A percentile compares a stretch with the other conserved stretches of the same genome.
These are phyloP conservation scores for Penicillium goetzii DNA, from an alignment of 495 filamentous ascomycete species.

Conservation along the genomic window DNA sequence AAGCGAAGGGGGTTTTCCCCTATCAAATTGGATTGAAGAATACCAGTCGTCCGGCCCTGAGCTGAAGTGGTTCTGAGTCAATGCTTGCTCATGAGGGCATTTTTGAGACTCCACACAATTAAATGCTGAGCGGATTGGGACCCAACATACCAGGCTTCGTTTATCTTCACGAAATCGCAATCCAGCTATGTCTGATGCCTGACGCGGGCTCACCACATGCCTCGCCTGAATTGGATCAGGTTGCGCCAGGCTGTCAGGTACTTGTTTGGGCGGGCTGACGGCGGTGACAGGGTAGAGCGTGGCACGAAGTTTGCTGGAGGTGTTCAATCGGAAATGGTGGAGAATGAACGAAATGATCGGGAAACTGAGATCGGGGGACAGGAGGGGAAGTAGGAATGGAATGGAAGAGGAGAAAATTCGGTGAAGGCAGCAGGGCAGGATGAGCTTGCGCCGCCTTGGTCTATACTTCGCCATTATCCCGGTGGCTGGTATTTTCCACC, in stretches of 20 bases:
- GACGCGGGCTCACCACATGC: constrained; percentile 27
- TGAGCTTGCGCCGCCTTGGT: constrained; percentile 10
- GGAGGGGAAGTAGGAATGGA: constrained; percentile 19
- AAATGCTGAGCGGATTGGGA: neutral
- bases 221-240: constrained; percentile 18
- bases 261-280: constrained; percentile 10
- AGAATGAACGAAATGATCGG: constrained; percentile 5
- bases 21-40: neutral
- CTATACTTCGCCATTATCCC: constrained; percentile 28
- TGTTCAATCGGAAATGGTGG: neutral
- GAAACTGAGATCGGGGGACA: constrained; percentile 1
- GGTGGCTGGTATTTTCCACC: constrained; percentile 36
- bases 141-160: constrained; percentile 12
- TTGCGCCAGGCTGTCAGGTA: constrained; percentile 11
- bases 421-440: constrained; percentile 5
- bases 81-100: constrained; percentile 11
- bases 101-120: constrained; percentile 4
- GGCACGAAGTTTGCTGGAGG: constrained; percentile 10
- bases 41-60: constrained; percentile 4
- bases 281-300: constrained; percentile 19
- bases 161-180: constrained; percentile 11
- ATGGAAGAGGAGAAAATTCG: constrained; percentile 9
- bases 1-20: neutral
- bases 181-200: constrained; percentile 31
- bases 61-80: constrained; percentile 11